Conservation (phyloP, 257 asterid genomes). For the Nicotiana attenuata region DNA sequence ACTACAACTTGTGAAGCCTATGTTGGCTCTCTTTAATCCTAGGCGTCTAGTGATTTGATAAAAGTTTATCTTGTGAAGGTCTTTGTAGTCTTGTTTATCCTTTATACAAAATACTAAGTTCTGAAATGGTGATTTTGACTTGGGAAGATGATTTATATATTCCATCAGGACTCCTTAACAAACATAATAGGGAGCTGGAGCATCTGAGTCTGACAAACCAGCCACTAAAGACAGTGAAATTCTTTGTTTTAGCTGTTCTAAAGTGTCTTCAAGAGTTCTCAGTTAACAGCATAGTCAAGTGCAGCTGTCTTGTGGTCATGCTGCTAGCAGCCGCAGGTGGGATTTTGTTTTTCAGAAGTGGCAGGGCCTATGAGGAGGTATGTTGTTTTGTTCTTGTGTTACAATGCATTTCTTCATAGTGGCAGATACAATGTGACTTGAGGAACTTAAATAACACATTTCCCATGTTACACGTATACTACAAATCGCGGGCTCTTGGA, state of each 20-base stretch:
- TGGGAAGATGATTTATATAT: not conserved
- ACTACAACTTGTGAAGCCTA: not conserved
- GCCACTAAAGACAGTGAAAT: conserved; percentile 56
- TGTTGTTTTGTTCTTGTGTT: not conserved
- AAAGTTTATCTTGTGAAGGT: not conserved
- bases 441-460: not conserved
- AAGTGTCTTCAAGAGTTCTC: conserved; percentile 38
- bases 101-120: not conserved
- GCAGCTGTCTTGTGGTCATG: conserved; percentile 42
- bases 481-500: not conserved
- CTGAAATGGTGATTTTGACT: not conserved
- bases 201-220: conserved; percentile 48
- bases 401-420: not conserved
- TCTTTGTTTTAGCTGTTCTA: conserved; percentile 41
- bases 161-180: conserved; percentile 43
- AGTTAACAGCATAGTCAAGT: conserved; percentile 40
- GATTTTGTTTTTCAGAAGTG: conserved; percentile 30
- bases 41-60: not conserved
- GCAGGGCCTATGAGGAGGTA: conserved; percentile 65
- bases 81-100: not conserved
- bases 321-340: conserved; percentile 35
- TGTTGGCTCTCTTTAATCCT: no score
- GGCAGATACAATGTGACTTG: not conserved
- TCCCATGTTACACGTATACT: not conserved
- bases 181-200: conserved; percentile 56